Base-by-base conservation (phyloP, 2,329 filamentous ascomycete species). In the Xylaria sp. region DNA sequence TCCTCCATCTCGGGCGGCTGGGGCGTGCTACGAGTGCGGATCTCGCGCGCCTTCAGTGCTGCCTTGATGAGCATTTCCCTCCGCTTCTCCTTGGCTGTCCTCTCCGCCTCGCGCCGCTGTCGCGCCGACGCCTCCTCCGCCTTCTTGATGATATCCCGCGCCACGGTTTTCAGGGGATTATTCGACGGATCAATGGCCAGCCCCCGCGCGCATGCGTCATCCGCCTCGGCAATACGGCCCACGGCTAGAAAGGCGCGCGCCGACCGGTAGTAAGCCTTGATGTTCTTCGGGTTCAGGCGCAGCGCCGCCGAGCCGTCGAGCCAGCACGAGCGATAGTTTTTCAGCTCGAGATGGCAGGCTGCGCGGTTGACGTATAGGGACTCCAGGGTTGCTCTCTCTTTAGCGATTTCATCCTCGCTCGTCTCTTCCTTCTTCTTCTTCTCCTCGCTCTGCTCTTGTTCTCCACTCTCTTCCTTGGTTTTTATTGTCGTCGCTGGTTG, bases 231-330 rank as follows among this genome's bases (percentile, higher is more conserved):
- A 65, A 97, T 83, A 76, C 93, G 93, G 78, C 92, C 91, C 17
- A 97, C 88, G 0, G 90, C 89, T 31, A 97, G 83, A 65, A 97
- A 87, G 4, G 96, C 95, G 68, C 86, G 85, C 2, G 92, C 88
- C 64, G 92, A 94, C 71, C 96, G 92, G 81, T 97, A 99, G 82
- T 90, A 93, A 0, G 96, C 95, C 83, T 99, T 99, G 76, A 97
- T 80, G 79, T 97, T 97, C 59, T 79, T 80, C 3, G 90, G 87
- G 80, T 97, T 97, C 67, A 97, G 84, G 46, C 89, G 88, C 68
- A 99, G 86, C 1, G 93, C 91, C 7, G 89, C 86, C 2, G 91
- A 92, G 80, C 94, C 96, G 84, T 98, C 96, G 57, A 91, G 86
- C 76, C 91, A 97, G 81, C 92, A 94, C 71, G 89, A 91, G 71